Percentiles rank a stretch among this genome's conserved stretches.
phyloP scores from a whole-genome alignment of 2,329 filamentous ascomycete genomes.

The Erysiphe pisi region DNA sequence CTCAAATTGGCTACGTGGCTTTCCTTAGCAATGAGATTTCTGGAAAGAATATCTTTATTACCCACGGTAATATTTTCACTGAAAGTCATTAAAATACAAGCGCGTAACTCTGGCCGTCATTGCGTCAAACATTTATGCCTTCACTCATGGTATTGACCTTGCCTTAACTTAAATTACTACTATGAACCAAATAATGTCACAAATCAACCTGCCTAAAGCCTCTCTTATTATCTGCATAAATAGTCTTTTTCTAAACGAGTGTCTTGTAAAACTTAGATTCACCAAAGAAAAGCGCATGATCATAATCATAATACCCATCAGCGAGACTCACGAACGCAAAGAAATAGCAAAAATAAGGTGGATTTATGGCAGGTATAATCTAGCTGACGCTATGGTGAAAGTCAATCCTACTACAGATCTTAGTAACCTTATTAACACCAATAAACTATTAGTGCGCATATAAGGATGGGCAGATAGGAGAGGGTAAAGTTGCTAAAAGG shows the following conservation, averaged over 20 bases:
- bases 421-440: too few relatives aligned
- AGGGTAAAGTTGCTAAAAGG: too few relatives aligned
- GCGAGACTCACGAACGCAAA: too few relatives aligned
- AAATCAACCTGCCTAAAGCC: not conserved
- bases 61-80: not conserved
- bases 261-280: slow-evolving; percentile 12
- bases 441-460: too few relatives aligned
- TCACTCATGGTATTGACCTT: slow-evolving; percentile 5
- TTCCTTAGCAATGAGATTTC: not conserved
- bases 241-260: not conserved
- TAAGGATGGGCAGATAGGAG: too few relatives aligned
- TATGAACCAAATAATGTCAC: not conserved
- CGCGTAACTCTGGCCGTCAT: not conserved
- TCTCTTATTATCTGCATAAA: slow-evolving; percentile 9
- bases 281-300: not conserved
- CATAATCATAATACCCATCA: too few relatives aligned
- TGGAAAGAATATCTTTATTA: not conserved
- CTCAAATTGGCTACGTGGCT: not conserved
- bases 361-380: too few relatives aligned
- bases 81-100: not conserved
- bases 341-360: too few relatives aligned
- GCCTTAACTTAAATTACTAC: not conserved
- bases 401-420: too few relatives aligned
- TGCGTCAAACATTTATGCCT: slow-evolving; percentile 2
- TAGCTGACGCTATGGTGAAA: too few relatives aligned